phyloP scores from a whole-genome alignment of 140 eudicot genomes.

The Cichorium intybus region DNA sequence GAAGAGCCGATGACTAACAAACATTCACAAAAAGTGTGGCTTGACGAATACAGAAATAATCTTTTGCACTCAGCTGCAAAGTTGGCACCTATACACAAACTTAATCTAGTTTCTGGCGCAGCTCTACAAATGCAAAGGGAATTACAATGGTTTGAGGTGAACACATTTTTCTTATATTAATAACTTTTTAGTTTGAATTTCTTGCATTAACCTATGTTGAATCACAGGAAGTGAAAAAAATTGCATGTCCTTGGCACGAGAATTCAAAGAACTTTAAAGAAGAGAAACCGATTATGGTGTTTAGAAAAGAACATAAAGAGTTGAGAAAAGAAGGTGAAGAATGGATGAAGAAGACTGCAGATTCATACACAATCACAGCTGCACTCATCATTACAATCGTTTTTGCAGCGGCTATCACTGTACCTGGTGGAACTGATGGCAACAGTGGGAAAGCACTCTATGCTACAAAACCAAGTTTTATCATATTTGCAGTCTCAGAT shows the following conservation, averaged over 20 bases:
- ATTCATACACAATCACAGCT: conserved; percentile 21
- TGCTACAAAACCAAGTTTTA: background rate
- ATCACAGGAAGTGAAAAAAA: background rate
- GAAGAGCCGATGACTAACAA: background rate
- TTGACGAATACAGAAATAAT: conserved; percentile 18
- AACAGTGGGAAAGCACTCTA: conserved; percentile 11
- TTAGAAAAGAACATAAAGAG: conserved; percentile 14
- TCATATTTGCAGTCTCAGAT: conserved; percentile 11
- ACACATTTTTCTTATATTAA: no score
- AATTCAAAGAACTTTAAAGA: background rate
- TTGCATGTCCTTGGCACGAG: background rate
- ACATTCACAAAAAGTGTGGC: background rate
- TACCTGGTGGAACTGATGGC: conserved; percentile 26
- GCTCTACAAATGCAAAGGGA: conserved; percentile 50
- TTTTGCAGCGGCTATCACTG: conserved; percentile 26
- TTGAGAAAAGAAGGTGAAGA: conserved; percentile 25
- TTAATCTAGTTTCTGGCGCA: conserved; percentile 40
- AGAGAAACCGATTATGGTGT: conserved; percentile 15
- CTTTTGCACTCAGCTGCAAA: conserved; percentile 25
- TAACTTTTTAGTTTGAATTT: background rate
- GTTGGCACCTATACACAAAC: conserved; percentile 34
- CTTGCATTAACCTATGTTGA: background rate
- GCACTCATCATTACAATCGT: conserved; percentile 21
- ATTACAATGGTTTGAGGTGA: conserved; percentile 49
- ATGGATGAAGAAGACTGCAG: conserved; percentile 18